phyloP scores from a whole-genome alignment of 768 basidiomycete genomes.

The Galerina sulciceps region DNA sequence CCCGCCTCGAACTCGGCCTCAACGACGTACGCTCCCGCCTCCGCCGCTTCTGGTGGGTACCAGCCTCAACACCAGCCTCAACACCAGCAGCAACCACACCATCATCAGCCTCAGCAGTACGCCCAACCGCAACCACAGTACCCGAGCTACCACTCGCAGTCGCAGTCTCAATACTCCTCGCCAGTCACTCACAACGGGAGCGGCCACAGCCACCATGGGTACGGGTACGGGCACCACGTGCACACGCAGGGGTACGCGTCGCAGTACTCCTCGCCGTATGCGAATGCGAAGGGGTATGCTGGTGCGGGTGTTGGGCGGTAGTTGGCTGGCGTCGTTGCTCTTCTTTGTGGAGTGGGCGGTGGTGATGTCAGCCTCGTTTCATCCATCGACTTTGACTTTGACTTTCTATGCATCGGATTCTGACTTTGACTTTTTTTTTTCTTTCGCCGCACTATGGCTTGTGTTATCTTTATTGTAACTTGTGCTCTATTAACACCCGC shows the following conservation, averaged over 20 bases:
- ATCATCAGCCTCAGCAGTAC: not conserved
- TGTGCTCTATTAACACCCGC: not conserved
- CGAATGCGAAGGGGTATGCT: not conserved
- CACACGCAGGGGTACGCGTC: constrained; percentile 7
- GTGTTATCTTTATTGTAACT: constrained; percentile 5
- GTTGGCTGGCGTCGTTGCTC: too few relatives aligned
- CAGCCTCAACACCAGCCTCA: not conserved
- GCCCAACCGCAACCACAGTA: not conserved
- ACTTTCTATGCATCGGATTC: not conserved
- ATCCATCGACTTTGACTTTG: too few relatives aligned
- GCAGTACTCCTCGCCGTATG: constrained; percentile 12
- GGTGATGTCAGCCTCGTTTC: not conserved
- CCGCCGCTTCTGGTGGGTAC: not conserved
- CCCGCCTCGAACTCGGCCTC: not conserved
- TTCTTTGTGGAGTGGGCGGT: not conserved
- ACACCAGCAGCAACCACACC: not conserved
- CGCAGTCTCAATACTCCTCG: constrained; percentile 14
- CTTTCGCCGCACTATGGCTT: not conserved
- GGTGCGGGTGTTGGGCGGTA: too few relatives aligned
- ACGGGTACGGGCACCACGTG: not conserved
- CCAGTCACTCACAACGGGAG: too few relatives aligned
- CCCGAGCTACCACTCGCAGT: not conserved
- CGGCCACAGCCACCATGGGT: too few relatives aligned
- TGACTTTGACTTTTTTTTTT: not conserved
- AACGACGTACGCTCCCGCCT: too few relatives aligned